phyloP scores from a whole-genome alignment of 176 grass and related monocot species.

The Poa pratensis region DNA sequence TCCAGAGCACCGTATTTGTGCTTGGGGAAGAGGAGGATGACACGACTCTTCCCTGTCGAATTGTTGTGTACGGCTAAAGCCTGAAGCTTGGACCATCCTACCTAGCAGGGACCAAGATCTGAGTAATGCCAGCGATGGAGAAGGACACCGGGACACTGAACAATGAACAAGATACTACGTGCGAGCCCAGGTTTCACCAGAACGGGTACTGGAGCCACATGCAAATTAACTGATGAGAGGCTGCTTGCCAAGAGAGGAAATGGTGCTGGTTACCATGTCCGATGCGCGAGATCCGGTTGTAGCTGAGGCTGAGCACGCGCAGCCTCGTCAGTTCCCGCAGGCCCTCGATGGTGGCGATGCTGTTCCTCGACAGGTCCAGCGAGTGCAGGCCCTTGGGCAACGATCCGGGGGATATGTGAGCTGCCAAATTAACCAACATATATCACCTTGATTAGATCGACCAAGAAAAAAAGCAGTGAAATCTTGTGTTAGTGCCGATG shows the following conservation, averaged over 20 bases:
- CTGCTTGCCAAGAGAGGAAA: not conserved
- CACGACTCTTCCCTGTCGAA: not conserved
- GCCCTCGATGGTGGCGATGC: constrained; percentile 74
- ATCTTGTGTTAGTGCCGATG: not conserved
- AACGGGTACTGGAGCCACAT: not conserved
- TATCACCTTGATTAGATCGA: too few species aligned
- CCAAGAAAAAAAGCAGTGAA: too few species aligned
- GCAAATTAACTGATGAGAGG: not conserved
- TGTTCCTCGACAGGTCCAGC: constrained; percentile 93
- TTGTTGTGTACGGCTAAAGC: not conserved
- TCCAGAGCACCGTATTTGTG: not conserved
- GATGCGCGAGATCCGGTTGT: constrained; percentile 85
- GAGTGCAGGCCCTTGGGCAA: constrained; percentile 78
- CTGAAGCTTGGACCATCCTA: constrained; percentile 50
- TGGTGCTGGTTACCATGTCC: constrained; percentile 64
- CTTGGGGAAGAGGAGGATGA: constrained; percentile 4
- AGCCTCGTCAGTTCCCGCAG: constrained; percentile 85
- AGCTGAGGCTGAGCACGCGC: constrained; percentile 85
- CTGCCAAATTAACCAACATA: constrained; percentile 34
- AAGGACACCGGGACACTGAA: constrained; percentile 9
- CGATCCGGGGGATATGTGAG: constrained; percentile 58
- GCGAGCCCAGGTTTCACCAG: constrained; percentile 3
- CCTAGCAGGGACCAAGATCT: constrained; percentile 21
- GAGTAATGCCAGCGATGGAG: constrained; percentile 18
- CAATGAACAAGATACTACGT: constrained; percentile 34